Percentiles rank a stretch among this genome's conserved stretches.
phyloP scores from a whole-genome alignment of 495 filamentous ascomycete species.

The Penicillium ucsense region DNA sequence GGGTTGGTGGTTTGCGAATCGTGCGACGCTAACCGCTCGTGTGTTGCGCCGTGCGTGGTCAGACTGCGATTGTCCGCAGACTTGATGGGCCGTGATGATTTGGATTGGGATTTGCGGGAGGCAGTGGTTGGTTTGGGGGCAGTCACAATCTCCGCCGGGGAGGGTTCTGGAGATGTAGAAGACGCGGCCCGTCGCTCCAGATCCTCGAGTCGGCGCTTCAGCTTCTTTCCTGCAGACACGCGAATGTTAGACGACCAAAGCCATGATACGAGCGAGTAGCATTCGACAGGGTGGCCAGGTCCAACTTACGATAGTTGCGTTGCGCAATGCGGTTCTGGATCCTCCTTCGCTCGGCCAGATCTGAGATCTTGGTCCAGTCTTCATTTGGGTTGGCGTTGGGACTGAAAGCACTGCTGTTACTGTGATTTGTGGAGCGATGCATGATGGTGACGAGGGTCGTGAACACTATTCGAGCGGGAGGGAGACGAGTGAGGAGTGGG shows the following conservation, averaged over 20 bases:
- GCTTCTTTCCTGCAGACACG: conserved; percentile 73
- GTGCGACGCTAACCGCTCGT: conserved; percentile 20
- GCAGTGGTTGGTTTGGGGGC: conserved; percentile 26
- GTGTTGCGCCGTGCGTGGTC: conserved; percentile 11
- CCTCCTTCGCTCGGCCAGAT: conserved; percentile 83
- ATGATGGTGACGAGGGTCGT: background rate
- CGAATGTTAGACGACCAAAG: background rate
- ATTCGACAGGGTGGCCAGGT: background rate
- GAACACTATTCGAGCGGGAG: too few relatives aligned
- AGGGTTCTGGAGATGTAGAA: conserved; percentile 61
- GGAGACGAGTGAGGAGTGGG: too few relatives aligned
- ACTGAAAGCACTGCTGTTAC: conserved; percentile 93
- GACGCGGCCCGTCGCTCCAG: conserved; percentile 86
- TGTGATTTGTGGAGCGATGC: conserved; percentile 48
- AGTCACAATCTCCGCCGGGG: conserved; percentile 41
- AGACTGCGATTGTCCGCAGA: conserved; percentile 32
- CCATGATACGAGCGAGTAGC: background rate
- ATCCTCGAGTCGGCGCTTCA: conserved; percentile 95
- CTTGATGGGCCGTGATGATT: conserved; percentile 33
- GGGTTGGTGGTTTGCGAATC: conserved; percentile 29
- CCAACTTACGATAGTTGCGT: conserved; percentile 87
- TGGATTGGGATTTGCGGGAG: conserved; percentile 34
- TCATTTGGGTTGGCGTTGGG: conserved; percentile 93
- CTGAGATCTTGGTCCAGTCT: conserved; percentile 99
- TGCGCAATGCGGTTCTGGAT: conserved; percentile 98